Evolutionary conservation across 306 rosid species (phyloP).

Genomic region (Acacia crassicarpa): DNA sequence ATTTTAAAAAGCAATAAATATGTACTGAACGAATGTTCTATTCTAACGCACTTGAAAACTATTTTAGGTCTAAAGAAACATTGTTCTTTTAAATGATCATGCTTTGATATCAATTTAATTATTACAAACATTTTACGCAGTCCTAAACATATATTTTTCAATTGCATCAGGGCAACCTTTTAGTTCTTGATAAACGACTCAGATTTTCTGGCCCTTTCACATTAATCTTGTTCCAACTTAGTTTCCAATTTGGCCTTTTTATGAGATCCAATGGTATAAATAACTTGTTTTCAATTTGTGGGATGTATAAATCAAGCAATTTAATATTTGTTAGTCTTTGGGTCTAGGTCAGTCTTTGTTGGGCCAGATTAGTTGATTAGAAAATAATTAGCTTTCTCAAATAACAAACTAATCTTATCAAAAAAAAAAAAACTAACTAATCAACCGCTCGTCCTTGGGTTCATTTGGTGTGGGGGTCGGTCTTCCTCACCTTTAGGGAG

Average conservation of each 20-base stretch:
- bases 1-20: too few relatives aligned
- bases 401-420: too few relatives aligned
- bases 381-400: too few relatives aligned
- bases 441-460: too few relatives aligned
- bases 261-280: background rate
- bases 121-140: background rate
- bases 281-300: background rate
- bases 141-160: background rate
- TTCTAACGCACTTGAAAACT: background rate
- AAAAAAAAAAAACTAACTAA: too few relatives aligned
- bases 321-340: background rate
- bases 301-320: background rate
- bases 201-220: background rate
- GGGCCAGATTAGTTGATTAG: too few relatives aligned
- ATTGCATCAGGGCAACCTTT: background rate
- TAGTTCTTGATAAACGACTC: background rate
- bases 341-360: accelerated
- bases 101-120: background rate
- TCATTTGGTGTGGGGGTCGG: too few relatives aligned
- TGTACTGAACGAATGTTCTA: background rate
- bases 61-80: background rate
- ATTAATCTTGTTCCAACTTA: background rate
- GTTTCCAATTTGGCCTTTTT: background rate
- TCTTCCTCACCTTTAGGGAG: too few relatives aligned
- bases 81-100: background rate